Percentiles rank a stretch among this genome's conserved stretches.
These are phyloP conservation scores for Gillenia trifoliata DNA, from an alignment of 306 rosid species.

Conservation along the genomic window DNA sequence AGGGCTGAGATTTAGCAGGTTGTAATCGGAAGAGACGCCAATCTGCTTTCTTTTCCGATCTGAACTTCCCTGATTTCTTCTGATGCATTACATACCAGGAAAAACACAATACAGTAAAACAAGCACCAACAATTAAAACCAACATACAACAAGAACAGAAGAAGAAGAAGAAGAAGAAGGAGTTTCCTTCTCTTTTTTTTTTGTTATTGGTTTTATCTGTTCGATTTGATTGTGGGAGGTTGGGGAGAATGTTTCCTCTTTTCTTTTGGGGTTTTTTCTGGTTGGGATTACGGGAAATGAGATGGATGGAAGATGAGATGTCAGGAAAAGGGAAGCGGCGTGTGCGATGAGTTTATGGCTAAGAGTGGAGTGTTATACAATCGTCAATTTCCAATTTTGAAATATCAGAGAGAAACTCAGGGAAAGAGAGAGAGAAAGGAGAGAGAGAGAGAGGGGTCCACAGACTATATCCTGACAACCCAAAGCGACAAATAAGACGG, in stretches of 20 bases:
- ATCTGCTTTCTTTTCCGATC: constrained; percentile 99
- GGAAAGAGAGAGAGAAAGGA: neutral
- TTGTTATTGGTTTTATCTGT: neutral
- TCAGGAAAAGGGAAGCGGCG: constrained; percentile 5
- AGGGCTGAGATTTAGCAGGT: constrained; percentile 58
- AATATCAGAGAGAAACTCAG: neutral
- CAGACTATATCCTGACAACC: neutral
- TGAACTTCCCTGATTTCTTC: constrained; percentile 97
- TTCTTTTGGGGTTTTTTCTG: neutral
- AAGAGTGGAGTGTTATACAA: neutral
- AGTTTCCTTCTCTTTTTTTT: neutral
- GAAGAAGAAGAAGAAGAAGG: too few species aligned
- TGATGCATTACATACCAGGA: constrained; percentile 88
- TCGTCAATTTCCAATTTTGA: constrained; percentile 1
- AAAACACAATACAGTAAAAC: neutral
- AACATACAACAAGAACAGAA: neutral
- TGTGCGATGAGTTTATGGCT: constrained; percentile 6
- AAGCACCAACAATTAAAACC: neutral
- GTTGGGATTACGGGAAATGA: neutral
- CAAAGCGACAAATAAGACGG: neutral
- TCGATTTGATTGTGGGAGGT: neutral
- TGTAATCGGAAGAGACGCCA: constrained; percentile 99
- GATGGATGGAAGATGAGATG: neutral
- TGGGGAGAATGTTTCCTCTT: constrained; percentile 3
- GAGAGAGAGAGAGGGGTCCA: neutral